These are phyloP conservation scores for Biscutella auriculata DNA, from an alignment of 441 rosid species.

Conservation along the genomic window DNA sequence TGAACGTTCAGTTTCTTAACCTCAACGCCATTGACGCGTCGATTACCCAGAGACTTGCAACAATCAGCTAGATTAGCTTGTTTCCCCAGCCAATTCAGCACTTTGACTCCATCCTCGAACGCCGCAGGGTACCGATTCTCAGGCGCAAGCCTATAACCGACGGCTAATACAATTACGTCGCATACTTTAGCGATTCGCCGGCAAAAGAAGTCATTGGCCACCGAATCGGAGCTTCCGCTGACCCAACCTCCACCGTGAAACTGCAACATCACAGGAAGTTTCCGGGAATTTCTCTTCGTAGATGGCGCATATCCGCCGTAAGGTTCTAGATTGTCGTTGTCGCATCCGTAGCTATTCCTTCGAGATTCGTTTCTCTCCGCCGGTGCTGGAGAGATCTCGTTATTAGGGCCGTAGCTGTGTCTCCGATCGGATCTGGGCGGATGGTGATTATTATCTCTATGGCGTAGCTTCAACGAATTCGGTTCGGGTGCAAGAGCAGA, in stretches of 20 bases:
- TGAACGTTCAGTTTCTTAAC: conserved; percentile 48
- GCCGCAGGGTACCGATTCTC: conserved; percentile 55
- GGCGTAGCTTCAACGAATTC: conserved; percentile 2
- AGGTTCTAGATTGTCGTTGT: conserved; percentile 12
- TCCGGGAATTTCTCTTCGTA: conserved; percentile 26
- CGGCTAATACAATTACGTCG: conserved; percentile 56
- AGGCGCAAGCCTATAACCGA: conserved; percentile 63
- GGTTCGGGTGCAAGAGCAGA: conserved; percentile 18
- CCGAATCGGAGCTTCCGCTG: conserved; percentile 46
- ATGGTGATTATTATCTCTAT: not conserved
- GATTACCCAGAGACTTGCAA: conserved; percentile 25
- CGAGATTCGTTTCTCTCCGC: conserved; percentile 14
- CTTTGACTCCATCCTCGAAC: conserved; percentile 62
- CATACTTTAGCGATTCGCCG: conserved; percentile 48
- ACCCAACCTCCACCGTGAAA: conserved; percentile 70
- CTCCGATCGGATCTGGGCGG: conserved; percentile 24
- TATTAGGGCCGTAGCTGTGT: conserved; percentile 20
- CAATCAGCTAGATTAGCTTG: conserved; percentile 56
- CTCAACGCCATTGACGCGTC: conserved; percentile 38
- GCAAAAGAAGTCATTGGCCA: conserved; percentile 49
- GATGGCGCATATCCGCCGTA: conserved; percentile 37
- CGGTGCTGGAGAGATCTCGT: conserved; percentile 31
- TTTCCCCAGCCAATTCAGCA: conserved; percentile 52
- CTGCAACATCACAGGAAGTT: conserved; percentile 51
- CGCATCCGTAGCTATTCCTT: conserved; percentile 14